Evolutionary conservation across 305 asterid genomes (phyloP), one percentile per base, ranked within the genome.

Genomic region (Salvia sclarea): DNA sequence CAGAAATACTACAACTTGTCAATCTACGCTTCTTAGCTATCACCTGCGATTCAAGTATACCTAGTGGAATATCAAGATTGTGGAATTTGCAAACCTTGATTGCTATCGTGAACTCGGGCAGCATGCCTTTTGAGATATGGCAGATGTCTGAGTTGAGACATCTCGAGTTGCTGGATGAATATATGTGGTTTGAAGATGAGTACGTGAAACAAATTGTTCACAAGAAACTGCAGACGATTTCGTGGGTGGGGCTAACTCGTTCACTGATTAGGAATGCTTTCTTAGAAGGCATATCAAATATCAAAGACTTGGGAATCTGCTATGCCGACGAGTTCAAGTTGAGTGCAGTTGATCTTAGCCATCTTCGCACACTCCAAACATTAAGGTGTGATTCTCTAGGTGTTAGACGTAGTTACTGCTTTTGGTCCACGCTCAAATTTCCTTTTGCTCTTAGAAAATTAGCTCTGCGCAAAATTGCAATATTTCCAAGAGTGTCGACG

Each of bases 21-120:
- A 63, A 75, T 52, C 44, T 75, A 6, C 61, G 52, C 13, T 75
- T 45, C 63, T 56, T 75, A 30, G 79, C 79, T 16, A 0, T 75
- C 45, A 0, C 10, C 2, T 28, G 20, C 30, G n/a, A 11, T 0
- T 1, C 0, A 3, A 3, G 1, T 1, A 10, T 41, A 41, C 47
- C 16, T 11, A 10, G n/a, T n/a, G n/a, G n/a, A n/a, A n/a, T n/a
- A n/a, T n/a, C n/a, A n/a, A n/a, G n/a, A n/a, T n/a, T n/a, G 16
- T 0, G n/a, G 17, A 12, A 41, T 75, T 72, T 75, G 52, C 76
- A 75, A 16, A 69, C 72, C 1, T 49, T 75, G 37, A 37, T 55
- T 57, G 24, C 44, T 20, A 0, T 1, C 6, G 0, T n/a, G 6
- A 0, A 6, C 4, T 9, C 7, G 0, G 6, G n/a, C n/a, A n/a